Conservation (phyloP, 106 monocot genomes). For the Acorus gramineus region DNA sequence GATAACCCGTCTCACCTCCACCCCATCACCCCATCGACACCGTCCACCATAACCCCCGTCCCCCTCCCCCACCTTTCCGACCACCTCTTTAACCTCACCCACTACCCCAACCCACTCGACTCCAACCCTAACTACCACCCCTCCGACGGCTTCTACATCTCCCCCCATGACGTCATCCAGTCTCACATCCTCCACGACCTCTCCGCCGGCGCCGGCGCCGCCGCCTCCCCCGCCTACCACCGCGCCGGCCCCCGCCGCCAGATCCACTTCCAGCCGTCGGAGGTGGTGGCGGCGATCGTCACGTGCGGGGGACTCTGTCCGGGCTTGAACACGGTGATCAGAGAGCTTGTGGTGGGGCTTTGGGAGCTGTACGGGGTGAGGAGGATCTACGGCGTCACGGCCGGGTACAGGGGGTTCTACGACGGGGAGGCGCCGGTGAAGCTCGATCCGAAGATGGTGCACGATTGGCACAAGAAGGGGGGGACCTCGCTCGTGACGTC, state of each 20-base stretch:
- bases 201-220: slow-evolving; percentile 1
- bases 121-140: slow-evolving; percentile 48
- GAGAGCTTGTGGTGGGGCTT: slow-evolving; percentile 87
- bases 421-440: slow-evolving; percentile 27
- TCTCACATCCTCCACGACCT: slow-evolving; percentile 62
- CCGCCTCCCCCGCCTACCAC: slow-evolving; percentile 44
- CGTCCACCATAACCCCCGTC: slow-evolving; percentile 28
- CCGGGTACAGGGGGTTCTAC: slow-evolving; percentile 82
- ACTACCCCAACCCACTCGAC: slow-evolving; percentile 44
- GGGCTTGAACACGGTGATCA: slow-evolving; percentile 70
- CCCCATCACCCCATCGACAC: slow-evolving; percentile 3
- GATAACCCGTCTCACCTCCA: slow-evolving; percentile 1
- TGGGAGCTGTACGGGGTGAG: slow-evolving; percentile 73
- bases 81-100: slow-evolving; percentile 15
- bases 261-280: slow-evolving; percentile 38
- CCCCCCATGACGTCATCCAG: slow-evolving; percentile 54
- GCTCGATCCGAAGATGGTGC: slow-evolving; percentile 55
- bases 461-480: slow-evolving; percentile 71
- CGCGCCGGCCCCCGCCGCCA: slow-evolving; percentile 59
- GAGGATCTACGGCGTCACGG: slow-evolving; percentile 45
- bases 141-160: slow-evolving; percentile 50
- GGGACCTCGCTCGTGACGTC: slow-evolving; percentile 61
- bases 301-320: slow-evolving; percentile 88
- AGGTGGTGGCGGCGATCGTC: slow-evolving; percentile 61
- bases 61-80: slow-evolving; percentile 49